A percentile compares a stretch with the other conserved stretches of the same genome.
These are phyloP conservation scores for Talaromyces sp. DNA, from an alignment of 2,329 filamentous ascomycete species.

Conservation along the genomic window DNA sequence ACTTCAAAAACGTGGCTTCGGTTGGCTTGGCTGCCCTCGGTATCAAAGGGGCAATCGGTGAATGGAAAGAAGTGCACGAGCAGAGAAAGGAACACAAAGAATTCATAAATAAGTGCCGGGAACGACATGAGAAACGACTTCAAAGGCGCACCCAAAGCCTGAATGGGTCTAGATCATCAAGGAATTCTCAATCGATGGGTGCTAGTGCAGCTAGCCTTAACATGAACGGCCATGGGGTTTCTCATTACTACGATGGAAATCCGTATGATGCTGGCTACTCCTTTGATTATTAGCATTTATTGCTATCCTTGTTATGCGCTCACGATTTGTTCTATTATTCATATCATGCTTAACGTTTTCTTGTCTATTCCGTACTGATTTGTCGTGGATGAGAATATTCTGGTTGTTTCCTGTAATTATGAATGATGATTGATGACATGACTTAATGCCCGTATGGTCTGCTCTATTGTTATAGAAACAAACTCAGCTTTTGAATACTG, in stretches of 20 bases:
- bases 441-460: not conserved
- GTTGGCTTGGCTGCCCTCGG: constrained; percentile 62
- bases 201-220: constrained; percentile 6
- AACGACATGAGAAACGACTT: constrained; percentile 43
- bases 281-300: constrained; percentile 1
- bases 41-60: constrained; percentile 60
- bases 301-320: not conserved
- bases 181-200: not conserved
- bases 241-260: constrained; percentile 7
- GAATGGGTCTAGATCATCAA: constrained; percentile 3
- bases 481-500: not conserved
- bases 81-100: constrained; percentile 51
- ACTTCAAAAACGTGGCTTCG: constrained; percentile 60
- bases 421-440: not conserved
- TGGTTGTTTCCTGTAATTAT: not conserved
- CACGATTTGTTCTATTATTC: not conserved
- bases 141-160: constrained; percentile 13
- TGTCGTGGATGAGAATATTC: not conserved
- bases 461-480: not conserved
- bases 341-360: not conserved
- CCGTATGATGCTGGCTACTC: constrained; percentile 3
- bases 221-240: constrained; percentile 5
- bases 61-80: constrained; percentile 64
- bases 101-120: constrained; percentile 45
- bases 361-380: not conserved